Evolutionary conservation across 2,329 filamentous ascomycete genomes (phyloP).

Genomic region (Cordyceps cateniannulata): DNA sequence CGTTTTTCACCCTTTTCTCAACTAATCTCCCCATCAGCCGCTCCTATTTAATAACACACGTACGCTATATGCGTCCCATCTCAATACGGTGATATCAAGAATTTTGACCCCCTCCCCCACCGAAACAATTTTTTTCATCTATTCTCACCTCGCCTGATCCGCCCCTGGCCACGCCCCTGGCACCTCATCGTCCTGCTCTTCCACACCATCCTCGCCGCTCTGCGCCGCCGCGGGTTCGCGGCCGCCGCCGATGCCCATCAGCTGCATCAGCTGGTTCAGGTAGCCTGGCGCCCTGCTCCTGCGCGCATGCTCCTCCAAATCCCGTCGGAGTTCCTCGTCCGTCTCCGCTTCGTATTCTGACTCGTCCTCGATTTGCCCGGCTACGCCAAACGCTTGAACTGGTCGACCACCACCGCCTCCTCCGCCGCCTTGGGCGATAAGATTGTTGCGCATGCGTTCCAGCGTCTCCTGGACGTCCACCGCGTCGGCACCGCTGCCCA

Average conservation of each 20-base stretch:
- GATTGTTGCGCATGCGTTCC: constrained; percentile 23
- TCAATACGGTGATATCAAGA: background rate
- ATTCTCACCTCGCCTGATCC: constrained; percentile 26
- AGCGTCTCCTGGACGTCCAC: constrained; percentile 18
- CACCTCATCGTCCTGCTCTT: constrained; percentile 14
- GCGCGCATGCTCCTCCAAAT: constrained; percentile 24
- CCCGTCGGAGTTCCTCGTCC: constrained; percentile 27
- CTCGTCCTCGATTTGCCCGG: constrained; percentile 6
- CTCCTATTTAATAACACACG: background rate
- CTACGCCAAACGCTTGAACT: constrained; percentile 4
- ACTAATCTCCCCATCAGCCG: background rate
- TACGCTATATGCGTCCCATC: background rate
- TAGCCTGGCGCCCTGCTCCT: constrained; percentile 23
- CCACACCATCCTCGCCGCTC: constrained; percentile 7
- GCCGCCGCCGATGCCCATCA: constrained; percentile 18
- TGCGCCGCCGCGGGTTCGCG: background rate
- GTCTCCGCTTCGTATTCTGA: constrained; percentile 22
- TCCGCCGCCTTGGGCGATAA: constrained; percentile 18
- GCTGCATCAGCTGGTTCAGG: constrained; percentile 20
- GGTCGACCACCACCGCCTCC: background rate
- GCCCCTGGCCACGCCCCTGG: constrained; percentile 30
- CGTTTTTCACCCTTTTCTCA: background rate
- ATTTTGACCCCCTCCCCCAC: background rate
- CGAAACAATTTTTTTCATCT: background rate
- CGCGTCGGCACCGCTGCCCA: constrained; percentile 2